Percentiles rank a stretch among this genome's conserved stretches.
phyloP scores from a whole-genome alignment of 2,329 filamentous ascomycete genomes.

The Talaromyces verruculosus region DNA sequence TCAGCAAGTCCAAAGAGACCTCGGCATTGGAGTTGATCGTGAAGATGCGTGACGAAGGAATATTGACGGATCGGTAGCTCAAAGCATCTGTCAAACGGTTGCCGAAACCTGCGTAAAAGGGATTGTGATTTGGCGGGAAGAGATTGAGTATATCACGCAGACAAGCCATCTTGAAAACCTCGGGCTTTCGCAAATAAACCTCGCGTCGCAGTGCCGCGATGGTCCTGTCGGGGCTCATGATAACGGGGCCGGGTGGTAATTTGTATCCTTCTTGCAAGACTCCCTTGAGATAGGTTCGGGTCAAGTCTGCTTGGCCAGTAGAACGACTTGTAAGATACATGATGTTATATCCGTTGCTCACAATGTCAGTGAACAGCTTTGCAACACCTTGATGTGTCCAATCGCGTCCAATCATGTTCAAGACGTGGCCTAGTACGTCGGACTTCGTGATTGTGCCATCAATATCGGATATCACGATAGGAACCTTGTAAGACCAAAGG shows the following conservation, averaged over 20 bases:
- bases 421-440: constrained; percentile 86
- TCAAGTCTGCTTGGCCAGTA: constrained; percentile 89
- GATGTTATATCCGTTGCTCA: constrained; percentile 95
- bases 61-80: constrained; percentile 93
- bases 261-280: constrained; percentile 84
- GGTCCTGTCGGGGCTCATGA: constrained; percentile 90
- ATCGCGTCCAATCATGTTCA: constrained; percentile 95
- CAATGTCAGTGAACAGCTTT: constrained; percentile 95
- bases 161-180: constrained; percentile 99
- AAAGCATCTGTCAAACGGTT: constrained; percentile 95
- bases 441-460: constrained; percentile 99
- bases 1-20: constrained; percentile 85
- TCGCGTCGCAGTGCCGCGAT: constrained; percentile 90
- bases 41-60: constrained; percentile 91
- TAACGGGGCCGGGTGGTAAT: constrained; percentile 86
- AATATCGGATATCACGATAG: constrained; percentile 97
- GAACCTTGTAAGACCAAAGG: constrained; percentile 85
- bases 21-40: constrained; percentile 98
- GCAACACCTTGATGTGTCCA: constrained; percentile 98
- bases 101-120: constrained; percentile 96
- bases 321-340: constrained; percentile 95
- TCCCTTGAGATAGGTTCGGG: constrained; percentile 82
- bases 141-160: constrained; percentile 88
- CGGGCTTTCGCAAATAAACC: constrained; percentile 91
- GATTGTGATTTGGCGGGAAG: constrained; percentile 72